Conservation (phyloP, 495 filamentous ascomycete genomes). For the Xylaria acuta region DNA sequence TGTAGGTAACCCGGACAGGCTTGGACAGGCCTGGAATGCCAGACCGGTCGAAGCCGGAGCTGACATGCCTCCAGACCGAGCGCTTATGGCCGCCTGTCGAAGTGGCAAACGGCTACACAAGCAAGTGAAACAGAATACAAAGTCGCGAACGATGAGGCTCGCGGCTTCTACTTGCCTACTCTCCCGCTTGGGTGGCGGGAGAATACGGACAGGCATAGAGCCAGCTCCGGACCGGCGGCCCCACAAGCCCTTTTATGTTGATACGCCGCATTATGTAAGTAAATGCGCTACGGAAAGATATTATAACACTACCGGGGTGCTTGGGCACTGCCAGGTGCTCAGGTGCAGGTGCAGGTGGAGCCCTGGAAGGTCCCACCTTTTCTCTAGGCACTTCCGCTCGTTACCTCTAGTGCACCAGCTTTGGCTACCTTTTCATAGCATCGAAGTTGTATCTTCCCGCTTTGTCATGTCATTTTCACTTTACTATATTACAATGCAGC, state of each 20-base stretch:
- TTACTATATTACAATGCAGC: neutral
- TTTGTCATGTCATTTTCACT: neutral
- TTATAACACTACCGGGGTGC: neutral
- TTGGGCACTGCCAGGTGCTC: neutral
- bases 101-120: neutral
- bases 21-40: neutral
- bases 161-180: neutral
- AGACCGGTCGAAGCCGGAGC: conserved; percentile 1
- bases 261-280: neutral
- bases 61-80: conserved; percentile 20
- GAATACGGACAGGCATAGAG: neutral
- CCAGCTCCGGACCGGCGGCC: neutral
- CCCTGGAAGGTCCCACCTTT: neutral
- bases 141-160: too few relatives aligned
- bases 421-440: neutral
- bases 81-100: neutral
- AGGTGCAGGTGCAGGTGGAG: too few relatives aligned
- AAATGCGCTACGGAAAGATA: neutral
- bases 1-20: neutral
- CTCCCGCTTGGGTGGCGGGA: neutral
- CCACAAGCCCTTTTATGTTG: neutral
- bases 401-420: neutral
- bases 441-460: neutral
- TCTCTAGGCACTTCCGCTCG: too few relatives aligned
- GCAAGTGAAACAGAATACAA: neutral